These are phyloP conservation scores for Tolypocladium cylindrosporum DNA, from an alignment of 2,329 filamentous ascomycete genomes.

Conservation along the genomic window DNA sequence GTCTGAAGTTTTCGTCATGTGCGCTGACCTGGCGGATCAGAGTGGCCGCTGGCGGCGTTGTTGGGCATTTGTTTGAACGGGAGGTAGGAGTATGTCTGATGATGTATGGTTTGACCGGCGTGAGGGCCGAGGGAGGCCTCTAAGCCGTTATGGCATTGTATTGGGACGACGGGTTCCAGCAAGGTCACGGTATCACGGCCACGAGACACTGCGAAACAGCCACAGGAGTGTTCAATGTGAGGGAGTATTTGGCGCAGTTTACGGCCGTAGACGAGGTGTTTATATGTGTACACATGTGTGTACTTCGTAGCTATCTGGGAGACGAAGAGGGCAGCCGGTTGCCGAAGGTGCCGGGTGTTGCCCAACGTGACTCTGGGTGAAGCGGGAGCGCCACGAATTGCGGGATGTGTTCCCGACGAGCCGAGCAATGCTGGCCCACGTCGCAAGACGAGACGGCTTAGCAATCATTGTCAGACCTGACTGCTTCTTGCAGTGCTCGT, in stretches of 20 bases:
- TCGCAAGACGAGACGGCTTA: not conserved
- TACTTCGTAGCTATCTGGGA: not conserved
- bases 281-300: not conserved
- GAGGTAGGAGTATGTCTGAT: too few relatives aligned
- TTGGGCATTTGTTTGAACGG: too few relatives aligned
- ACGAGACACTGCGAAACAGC: not conserved
- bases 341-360: not conserved
- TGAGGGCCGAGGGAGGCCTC: too few relatives aligned
- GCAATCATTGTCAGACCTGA: not conserved
- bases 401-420: not conserved
- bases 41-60: too few relatives aligned
- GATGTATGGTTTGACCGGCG: not conserved
- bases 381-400: not conserved
- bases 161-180: not conserved
- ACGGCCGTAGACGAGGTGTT: not conserved
- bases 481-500: not conserved
- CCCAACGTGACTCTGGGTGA: too few relatives aligned
- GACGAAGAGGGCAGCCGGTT: not conserved
- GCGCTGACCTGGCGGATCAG: not conserved
- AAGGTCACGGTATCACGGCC: not conserved
- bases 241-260: not conserved
- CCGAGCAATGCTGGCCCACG: not conserved
- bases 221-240: not conserved
- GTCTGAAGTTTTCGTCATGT: not conserved
- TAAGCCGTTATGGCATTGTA: not conserved